Evolutionary conservation across 2,329 filamentous ascomycete genomes (phyloP).

Genomic region (Penicillium decumbens): DNA sequence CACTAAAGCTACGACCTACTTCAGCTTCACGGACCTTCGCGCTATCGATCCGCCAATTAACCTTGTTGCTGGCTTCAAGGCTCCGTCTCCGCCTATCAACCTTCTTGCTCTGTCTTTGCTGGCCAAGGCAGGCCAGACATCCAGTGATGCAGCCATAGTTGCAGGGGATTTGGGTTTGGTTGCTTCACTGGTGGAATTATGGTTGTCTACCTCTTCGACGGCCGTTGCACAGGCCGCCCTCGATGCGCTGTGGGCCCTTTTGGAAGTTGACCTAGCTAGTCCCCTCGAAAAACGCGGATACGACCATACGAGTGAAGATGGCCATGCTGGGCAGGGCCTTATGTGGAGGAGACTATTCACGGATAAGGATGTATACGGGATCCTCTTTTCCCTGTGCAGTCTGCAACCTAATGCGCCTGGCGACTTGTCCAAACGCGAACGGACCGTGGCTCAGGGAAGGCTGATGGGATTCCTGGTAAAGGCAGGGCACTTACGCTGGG

Average conservation of each 20-base stretch:
- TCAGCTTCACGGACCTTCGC: slow-evolving; percentile 49
- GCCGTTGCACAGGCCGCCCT: slow-evolving; percentile 53
- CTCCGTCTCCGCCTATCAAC: slow-evolving; percentile 52
- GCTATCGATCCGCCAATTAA: slow-evolving; percentile 48
- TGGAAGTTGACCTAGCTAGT: slow-evolving; percentile 48
- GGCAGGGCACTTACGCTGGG: slow-evolving; percentile 53
- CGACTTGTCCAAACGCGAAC: slow-evolving; percentile 48
- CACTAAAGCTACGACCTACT: slow-evolving; percentile 47
- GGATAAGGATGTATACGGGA: slow-evolving; percentile 55
- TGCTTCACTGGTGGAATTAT: slow-evolving; percentile 52
- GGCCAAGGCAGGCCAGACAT: slow-evolving; percentile 50
- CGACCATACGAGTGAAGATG: slow-evolving; percentile 17
- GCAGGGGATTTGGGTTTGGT: slow-evolving; percentile 55
- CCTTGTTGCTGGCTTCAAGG: slow-evolving; percentile 52
- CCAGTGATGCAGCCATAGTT: slow-evolving; percentile 55
- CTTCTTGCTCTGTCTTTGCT: slow-evolving; percentile 53
- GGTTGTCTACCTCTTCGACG: slow-evolving; percentile 54
- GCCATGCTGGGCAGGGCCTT: slow-evolving; percentile 45
- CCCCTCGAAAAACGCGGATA: slow-evolving; percentile 27
- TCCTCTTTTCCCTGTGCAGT: slow-evolving; percentile 54
- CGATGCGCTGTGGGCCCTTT: slow-evolving; percentile 50
- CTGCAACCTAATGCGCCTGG: slow-evolving; percentile 36
- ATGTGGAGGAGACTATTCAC: slow-evolving; percentile 61
- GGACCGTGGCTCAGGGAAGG: slow-evolving; percentile 57
- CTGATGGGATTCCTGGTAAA: slow-evolving; percentile 55